These are phyloP conservation scores for Novymonas esmeraldas DNA, from an alignment of 208 protist species.

Conservation along the genomic window DNA sequence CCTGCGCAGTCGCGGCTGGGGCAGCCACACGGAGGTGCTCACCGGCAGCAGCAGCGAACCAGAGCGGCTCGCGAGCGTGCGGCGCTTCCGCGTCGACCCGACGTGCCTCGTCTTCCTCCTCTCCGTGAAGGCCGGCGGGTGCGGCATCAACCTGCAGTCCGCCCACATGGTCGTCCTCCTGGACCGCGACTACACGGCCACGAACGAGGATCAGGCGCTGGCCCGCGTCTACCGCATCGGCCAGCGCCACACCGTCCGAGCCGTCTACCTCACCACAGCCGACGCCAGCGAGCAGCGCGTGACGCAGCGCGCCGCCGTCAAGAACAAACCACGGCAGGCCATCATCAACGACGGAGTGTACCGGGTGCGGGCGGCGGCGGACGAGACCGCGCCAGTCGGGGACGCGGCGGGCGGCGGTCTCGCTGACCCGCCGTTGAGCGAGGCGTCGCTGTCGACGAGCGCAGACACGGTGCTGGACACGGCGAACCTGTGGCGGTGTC, in stretches of 20 bases:
- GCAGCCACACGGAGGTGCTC: slow-evolving; percentile 40
- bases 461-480: no score
- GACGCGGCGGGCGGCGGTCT: background rate
- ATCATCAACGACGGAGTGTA: slow-evolving; percentile 64
- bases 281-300: slow-evolving; percentile 55
- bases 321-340: slow-evolving; percentile 54
- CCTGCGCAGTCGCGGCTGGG: slow-evolving; percentile 65
- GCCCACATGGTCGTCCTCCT: slow-evolving; percentile 97
- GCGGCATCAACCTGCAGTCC: slow-evolving; percentile 97
- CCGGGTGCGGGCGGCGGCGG: slow-evolving; percentile 15
- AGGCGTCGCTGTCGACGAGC: no score
- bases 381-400: background rate
- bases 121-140: slow-evolving; percentile 96
- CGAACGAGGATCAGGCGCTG: slow-evolving; percentile 97
- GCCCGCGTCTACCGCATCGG: slow-evolving; percentile 97
- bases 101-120: slow-evolving; percentile 95
- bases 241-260: slow-evolving; percentile 95
- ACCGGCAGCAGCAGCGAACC: slow-evolving; percentile 66
- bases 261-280: slow-evolving; percentile 94
- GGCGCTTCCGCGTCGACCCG: slow-evolving; percentile 85
- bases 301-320: slow-evolving; percentile 35
- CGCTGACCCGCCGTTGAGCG: background rate
- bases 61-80: slow-evolving; percentile 79
- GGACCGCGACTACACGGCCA: slow-evolving; percentile 97
- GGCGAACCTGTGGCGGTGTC: no score